A percentile compares a stretch with the other conserved stretches of the same genome.
These are phyloP conservation scores for Chalciporus piperatus DNA, from an alignment of 768 basidiomycete species.

Conservation along the genomic window DNA sequence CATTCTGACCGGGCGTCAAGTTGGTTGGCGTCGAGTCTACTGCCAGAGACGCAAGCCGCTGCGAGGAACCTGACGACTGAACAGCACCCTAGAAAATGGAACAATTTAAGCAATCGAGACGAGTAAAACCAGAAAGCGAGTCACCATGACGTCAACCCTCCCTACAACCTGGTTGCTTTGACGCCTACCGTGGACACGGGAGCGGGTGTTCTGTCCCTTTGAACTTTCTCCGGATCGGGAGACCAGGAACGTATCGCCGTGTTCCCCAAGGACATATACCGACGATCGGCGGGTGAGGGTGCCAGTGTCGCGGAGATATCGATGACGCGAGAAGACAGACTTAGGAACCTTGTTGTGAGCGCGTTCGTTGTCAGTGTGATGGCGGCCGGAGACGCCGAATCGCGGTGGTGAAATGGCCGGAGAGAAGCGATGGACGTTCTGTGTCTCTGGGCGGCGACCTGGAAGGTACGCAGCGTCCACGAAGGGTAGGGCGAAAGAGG, in stretches of 20 bases:
- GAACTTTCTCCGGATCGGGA: constrained; percentile 2
- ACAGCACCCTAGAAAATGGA: constrained; percentile 2
- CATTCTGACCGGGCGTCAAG: constrained; percentile 27
- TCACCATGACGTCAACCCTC: constrained; percentile 48
- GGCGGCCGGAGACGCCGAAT: constrained; percentile 10
- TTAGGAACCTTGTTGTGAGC: constrained; percentile 8
- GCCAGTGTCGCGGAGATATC: constrained; percentile 11
- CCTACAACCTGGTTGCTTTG: constrained; percentile 36
- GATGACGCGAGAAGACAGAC: constrained; percentile 22
- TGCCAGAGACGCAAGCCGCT: constrained; percentile 22
- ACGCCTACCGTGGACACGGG: constrained; percentile 5
- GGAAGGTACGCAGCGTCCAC: constrained; percentile 42
- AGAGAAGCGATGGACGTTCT: background rate
- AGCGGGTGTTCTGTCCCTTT: background rate
- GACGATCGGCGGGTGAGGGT: constrained; percentile 19
- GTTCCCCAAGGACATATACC: constrained; percentile 21
- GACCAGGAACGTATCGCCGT: constrained; percentile 28
- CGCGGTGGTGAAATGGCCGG: constrained; percentile 14
- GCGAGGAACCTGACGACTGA: background rate
- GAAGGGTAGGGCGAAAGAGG: constrained; percentile 38
- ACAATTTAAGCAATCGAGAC: constrained; percentile 1
- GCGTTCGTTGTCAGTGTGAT: background rate
- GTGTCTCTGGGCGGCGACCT: constrained; percentile 15
- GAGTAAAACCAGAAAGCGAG: constrained; percentile 15
- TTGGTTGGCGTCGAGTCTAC: constrained; percentile 22